Conservation (phyloP, 176 grass and related monocot genomes). For the Tuctoria greenei region DNA sequence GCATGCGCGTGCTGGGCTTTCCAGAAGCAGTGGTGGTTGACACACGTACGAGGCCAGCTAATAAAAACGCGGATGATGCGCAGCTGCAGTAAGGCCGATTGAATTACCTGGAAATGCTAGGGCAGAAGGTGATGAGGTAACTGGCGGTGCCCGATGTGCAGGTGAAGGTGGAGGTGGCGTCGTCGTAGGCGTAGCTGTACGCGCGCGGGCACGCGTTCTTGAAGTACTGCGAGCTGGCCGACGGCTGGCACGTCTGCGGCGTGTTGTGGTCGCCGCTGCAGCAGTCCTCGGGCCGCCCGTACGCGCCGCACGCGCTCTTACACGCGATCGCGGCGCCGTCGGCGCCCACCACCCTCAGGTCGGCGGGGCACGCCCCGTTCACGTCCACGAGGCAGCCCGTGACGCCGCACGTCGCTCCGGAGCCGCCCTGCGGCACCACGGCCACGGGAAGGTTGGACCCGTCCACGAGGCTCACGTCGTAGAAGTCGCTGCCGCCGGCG, state of each 20-base stretch:
- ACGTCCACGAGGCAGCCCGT: conserved; percentile 77
- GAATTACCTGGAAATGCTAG: conserved; percentile 53
- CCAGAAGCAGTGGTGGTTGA: not conserved
- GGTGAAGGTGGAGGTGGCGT: conserved; percentile 85
- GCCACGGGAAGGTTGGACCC: conserved; percentile 71
- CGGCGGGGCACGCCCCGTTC: conserved; percentile 57
- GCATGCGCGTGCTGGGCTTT: not conserved
- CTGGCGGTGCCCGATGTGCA: conserved; percentile 45
- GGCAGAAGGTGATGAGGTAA: conserved; percentile 78
- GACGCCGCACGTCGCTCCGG: conserved; percentile 35
- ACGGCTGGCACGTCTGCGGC: conserved; percentile 57
- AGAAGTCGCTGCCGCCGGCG: conserved; percentile 61
- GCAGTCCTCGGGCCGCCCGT: conserved; percentile 51
- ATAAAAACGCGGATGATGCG: too few species aligned
- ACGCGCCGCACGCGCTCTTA: conserved; percentile 79
- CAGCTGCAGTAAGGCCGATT: not conserved
- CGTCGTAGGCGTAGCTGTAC: conserved; percentile 97
- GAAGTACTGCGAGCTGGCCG: conserved; percentile 22
- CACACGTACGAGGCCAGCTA: not conserved
- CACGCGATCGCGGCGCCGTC: conserved; percentile 52
- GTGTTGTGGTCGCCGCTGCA: conserved; percentile 58
- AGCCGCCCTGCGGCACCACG: conserved; percentile 50
- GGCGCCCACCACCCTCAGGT: conserved; percentile 44
- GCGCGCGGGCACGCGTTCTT: conserved; percentile 65
- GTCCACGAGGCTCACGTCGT: conserved; percentile 91